Evolutionary conservation across 2,329 filamentous ascomycete species (phyloP), one percentile per base, ranked within the genome.

Genomic region (Phialophora chinensis): DNA sequence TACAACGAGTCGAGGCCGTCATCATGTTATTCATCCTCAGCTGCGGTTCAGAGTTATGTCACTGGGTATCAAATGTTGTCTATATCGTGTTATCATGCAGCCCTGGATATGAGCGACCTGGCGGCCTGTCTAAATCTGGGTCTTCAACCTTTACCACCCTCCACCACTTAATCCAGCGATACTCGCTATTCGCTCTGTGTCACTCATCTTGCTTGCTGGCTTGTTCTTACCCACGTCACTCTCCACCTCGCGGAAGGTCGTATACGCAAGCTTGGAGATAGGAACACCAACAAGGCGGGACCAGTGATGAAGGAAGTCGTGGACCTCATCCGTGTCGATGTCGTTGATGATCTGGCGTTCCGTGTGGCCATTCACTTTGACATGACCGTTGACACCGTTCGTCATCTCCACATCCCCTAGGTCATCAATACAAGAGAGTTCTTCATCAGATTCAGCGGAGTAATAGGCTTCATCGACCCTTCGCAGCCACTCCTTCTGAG

Each of bases 391-490:
- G 29, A 73, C 71, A 6, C 74, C 76, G 35, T 71, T 73, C 4
- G 65, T 61, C 58, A 67, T 72, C n/a, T 23, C 20, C 17, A 61
- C 38, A 52, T 72, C 62, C 58, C 72, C 70, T 66, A 69, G 70
- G 60, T 72, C 70, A 53, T 73, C 74, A 6, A 78, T 75, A 1
- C 58, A 52, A 17, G 77, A 77, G 10, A 68, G 58, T 50, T 83
- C 83, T 17, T 77, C 76, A 53, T 90, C 88, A 5, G 81, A 82
- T 20, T 89, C 88, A 35, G 83, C 88, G 6, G 92, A 96, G 74
- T 91, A 97, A 77, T 97, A 97, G 5, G 93, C 92, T 79, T 97
- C 93, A 71, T 96, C 93, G 11, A 96, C 90, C 70, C 88, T 85
- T 11, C 87, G 86, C 70, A 96, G 79, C 92, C 92, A 98, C 58